These are phyloP conservation scores for Mycena capillaripes DNA, from an alignment of 768 basidiomycete genomes.

Conservation along the genomic window DNA sequence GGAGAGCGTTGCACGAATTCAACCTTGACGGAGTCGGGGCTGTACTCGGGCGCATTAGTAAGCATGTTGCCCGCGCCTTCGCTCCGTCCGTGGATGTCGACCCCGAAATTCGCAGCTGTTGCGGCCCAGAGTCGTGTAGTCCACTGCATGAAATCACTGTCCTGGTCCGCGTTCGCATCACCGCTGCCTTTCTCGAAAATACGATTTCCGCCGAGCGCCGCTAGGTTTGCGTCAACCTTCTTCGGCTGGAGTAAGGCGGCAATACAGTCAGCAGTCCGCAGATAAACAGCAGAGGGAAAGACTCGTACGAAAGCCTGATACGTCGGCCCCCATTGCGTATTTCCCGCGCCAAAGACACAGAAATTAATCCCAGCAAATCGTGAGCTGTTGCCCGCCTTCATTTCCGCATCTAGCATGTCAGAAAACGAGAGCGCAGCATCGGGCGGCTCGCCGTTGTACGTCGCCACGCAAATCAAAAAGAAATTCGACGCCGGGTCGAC, in stretches of 20 bases:
- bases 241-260: slow-evolving; percentile 17
- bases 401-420: slow-evolving; percentile 27
- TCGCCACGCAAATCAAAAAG: slow-evolving; percentile 32
- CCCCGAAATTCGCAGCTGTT: slow-evolving; percentile 30
- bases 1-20: slow-evolving; percentile 10
- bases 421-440: slow-evolving; percentile 28
- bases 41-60: slow-evolving; percentile 3
- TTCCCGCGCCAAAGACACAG: slow-evolving; percentile 34
- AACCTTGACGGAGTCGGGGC: slow-evolving; percentile 20
- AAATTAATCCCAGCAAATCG: slow-evolving; percentile 32
- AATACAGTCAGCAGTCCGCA: background rate
- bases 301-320: slow-evolving; percentile 33
- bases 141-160: slow-evolving; percentile 32
- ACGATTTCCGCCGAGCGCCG: slow-evolving; percentile 32
- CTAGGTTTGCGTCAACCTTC: slow-evolving; percentile 32
- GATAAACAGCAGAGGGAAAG: background rate
- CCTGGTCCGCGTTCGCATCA: slow-evolving; percentile 32
- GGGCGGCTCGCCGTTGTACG: slow-evolving; percentile 36
- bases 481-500: slow-evolving; percentile 25
- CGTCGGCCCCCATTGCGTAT: slow-evolving; percentile 34
- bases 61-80: slow-evolving; percentile 13
- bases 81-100: slow-evolving; percentile 16
- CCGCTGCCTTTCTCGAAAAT: slow-evolving; percentile 35
- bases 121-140: slow-evolving; percentile 30
- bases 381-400: slow-evolving; percentile 20